Conservation (phyloP, 345 rosid species). For the Rhodamnia argentea region DNA sequence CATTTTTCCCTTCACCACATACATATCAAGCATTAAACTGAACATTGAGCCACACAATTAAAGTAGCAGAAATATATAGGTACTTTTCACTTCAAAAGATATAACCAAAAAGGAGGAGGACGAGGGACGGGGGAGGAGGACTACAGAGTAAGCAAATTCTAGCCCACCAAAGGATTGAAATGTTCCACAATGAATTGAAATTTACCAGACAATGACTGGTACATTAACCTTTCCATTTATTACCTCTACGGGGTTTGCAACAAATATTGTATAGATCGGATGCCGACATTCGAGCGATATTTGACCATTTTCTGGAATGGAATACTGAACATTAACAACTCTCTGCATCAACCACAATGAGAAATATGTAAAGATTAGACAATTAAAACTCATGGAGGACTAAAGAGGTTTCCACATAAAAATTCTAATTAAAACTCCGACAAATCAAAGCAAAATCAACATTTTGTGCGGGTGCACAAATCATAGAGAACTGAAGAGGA, state of each 20-base stretch:
- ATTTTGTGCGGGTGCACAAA: too few relatives aligned
- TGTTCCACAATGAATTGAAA: not conserved
- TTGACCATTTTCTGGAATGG: constrained; percentile 65
- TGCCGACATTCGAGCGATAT: constrained; percentile 74
- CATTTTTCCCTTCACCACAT: not conserved
- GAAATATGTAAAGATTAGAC: not conserved
- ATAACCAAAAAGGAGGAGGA: not conserved
- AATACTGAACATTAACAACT: constrained; percentile 74
- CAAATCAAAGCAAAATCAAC: too few relatives aligned
- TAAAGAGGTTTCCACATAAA: too few relatives aligned
- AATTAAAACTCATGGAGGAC: too few relatives aligned
- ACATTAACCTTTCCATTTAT: constrained; percentile 4
- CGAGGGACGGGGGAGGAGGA: not conserved
- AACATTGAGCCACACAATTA: not conserved
- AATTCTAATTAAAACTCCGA: too few relatives aligned
- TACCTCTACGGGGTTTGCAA: constrained; percentile 67
- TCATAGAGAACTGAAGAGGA: too few relatives aligned
- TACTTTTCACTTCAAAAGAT: not conserved
- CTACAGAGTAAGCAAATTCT: not conserved
- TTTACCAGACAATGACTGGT: not conserved
- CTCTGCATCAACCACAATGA: constrained; percentile 31
- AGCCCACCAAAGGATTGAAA: not conserved
- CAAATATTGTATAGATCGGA: constrained; percentile 71
- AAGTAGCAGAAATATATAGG: not conserved
- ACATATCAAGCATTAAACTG: not conserved